Evolutionary conservation across 2,329 filamentous ascomycete genomes (phyloP), one percentile per base, ranked within the genome.

Genomic region (Talaromyces pinophilus): DNA sequence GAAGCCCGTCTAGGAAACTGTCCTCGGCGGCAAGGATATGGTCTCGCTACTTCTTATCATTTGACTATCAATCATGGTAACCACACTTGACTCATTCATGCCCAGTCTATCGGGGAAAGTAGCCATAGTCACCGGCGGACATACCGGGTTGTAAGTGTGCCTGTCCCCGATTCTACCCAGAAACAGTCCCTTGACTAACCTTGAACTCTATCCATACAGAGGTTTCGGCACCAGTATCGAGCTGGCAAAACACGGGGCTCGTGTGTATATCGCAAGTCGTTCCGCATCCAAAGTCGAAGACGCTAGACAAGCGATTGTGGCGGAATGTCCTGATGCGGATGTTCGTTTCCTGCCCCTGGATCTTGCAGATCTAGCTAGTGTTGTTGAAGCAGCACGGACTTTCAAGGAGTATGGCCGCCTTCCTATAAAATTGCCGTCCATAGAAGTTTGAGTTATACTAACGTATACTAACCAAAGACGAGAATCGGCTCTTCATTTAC

Each of bases 251-350:
- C 22, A 33, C 28, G 50, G 50, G 5, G 50, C 50, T 54, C 50
- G 50, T 54, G 50, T 54, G 17, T 54, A 54, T n/a, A 54, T 54
- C 7, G 50, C 50, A 54, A 54, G 50, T 30, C 50, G 50, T n/a
- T 54, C 50, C 5, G 25, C 50, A 28, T 30, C 22, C 13, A 54
- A 54, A 15, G 50, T 33, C 5, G 13, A 30, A 33, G 28, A 8
- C 28, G 50, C 25, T 15, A 54, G 15, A 54, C 50, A 33, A 33
- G 25, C 25, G 8, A 54, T 54, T 54, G 15, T 54, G 5, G 50
- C 50, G 6, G 50, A 54, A 54, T 54, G 6, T 17, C 50, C 50
- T 54, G 15, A 4, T n/a, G 50, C 50, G 25, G 50, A 54, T 54
- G 28, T 54, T n/a, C 50, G n/a, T 33, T 30, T 33, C 25, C 25